Conservation (phyloP, 2,329 filamentous ascomycete species). For the Gnomoniopsis smithogilvyi region DNA sequence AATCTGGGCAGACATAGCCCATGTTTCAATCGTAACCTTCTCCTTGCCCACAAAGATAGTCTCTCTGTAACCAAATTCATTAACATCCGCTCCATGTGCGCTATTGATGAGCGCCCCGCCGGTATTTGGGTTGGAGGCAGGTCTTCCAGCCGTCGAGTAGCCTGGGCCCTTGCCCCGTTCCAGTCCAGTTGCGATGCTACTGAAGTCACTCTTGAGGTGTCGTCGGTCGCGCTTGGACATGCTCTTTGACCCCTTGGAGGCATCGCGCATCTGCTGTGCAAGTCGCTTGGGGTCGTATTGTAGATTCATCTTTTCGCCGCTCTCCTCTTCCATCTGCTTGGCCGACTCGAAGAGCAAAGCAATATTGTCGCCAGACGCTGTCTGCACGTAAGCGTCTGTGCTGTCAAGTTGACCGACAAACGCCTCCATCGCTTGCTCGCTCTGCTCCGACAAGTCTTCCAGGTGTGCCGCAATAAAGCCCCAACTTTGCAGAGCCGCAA, state of each 20-base stretch:
- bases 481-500: conserved; percentile 75
- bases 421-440: conserved; percentile 70
- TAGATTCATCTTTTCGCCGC: conserved; percentile 45
- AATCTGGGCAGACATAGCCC: conserved; percentile 48
- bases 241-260: conserved; percentile 45
- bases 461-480: conserved; percentile 75
- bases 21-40: conserved; percentile 45
- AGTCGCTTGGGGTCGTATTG: conserved; percentile 49
- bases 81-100: conserved; percentile 37
- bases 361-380: conserved; percentile 75
- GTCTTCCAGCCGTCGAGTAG: conserved; percentile 47
- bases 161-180: conserved; percentile 52
- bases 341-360: conserved; percentile 77
- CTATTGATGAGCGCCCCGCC: conserved; percentile 37
- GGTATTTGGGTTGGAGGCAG: conserved; percentile 39
- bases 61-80: conserved; percentile 51
- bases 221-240: conserved; percentile 48
- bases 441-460: conserved; percentile 69
- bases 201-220: conserved; percentile 44
- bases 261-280: conserved; percentile 43
- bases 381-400: conserved; percentile 67
- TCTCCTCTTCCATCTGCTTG: conserved; percentile 45
- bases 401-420: conserved; percentile 86
- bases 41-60: conserved; percentile 46
- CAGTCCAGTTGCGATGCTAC: conserved; percentile 52